phyloP scores from a whole-genome alignment of 257 asterid genomes.

The Ophiorrhiza pumila region DNA sequence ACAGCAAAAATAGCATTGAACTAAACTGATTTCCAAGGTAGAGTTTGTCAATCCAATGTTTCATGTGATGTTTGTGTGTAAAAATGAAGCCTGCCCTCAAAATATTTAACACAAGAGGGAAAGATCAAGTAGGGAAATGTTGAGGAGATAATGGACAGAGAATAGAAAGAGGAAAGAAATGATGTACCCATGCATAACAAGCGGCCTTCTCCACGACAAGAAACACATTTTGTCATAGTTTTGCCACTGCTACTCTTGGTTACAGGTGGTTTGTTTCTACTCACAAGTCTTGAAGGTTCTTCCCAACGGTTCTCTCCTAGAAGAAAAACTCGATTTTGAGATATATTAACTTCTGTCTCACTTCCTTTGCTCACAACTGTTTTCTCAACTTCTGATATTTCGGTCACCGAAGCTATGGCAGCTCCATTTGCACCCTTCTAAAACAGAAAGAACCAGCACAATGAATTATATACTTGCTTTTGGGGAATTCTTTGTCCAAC shows the following conservation, averaged over 20 bases:
- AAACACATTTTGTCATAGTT: constrained; percentile 38
- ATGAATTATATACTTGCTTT: neutral
- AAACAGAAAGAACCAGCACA: neutral
- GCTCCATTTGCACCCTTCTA: constrained; percentile 56
- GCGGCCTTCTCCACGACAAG: constrained; percentile 94
- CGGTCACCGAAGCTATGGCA: constrained; percentile 38
- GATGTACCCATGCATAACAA: constrained; percentile 81
- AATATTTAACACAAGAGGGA: neutral
- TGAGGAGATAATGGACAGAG: neutral
- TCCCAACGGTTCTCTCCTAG: constrained; percentile 98
- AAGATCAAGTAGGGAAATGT: neutral
- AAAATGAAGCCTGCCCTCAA: neutral
- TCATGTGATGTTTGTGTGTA: neutral
- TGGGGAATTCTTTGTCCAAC: too few relatives aligned
- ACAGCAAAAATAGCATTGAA: neutral
- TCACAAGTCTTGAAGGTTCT: constrained; percentile 79
- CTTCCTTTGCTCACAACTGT: constrained; percentile 32
- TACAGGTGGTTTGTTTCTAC: constrained; percentile 31
- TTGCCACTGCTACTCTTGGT: constrained; percentile 29
- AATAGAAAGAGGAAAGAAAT: constrained; percentile 10
- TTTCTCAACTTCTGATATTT: constrained; percentile 39
- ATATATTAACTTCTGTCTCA: constrained; percentile 27
- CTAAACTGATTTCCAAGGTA: neutral
- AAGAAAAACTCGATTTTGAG: constrained; percentile 69
- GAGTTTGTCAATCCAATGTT: neutral